Conservation (phyloP, 306 rosid genomes). For the Vicia sativa region DNA sequence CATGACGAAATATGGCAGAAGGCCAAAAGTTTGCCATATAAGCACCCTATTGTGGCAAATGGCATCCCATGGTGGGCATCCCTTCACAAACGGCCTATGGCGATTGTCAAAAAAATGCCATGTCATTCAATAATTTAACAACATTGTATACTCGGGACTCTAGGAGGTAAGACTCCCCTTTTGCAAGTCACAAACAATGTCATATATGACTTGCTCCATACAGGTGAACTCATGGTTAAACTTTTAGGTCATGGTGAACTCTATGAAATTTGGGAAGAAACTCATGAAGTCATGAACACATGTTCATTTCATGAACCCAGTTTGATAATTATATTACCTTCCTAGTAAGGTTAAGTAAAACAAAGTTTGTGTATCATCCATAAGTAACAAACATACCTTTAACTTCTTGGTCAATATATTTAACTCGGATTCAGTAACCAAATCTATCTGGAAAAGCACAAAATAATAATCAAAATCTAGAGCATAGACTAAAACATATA, state of each 20-base stretch:
- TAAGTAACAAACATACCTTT: slow-evolving; percentile 54
- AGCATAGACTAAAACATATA: background rate
- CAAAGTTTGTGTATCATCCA: slow-evolving; percentile 12
- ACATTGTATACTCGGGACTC: background rate
- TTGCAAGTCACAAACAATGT: background rate
- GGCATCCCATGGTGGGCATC: background rate
- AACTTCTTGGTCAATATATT: slow-evolving; percentile 61
- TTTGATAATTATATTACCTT: background rate
- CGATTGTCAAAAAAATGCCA: background rate
- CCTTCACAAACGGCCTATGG: background rate
- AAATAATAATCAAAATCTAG: slow-evolving; percentile 27
- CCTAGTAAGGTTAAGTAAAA: slow-evolving; percentile 16
- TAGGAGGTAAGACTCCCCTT: background rate
- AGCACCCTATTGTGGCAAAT: background rate
- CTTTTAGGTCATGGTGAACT: background rate
- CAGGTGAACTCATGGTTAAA: background rate
- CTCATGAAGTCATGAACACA: background rate
- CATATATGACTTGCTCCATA: slow-evolving; percentile 1
- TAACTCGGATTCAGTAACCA: slow-evolving; percentile 71
- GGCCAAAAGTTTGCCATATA: background rate
- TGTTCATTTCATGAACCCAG: slow-evolving; percentile 29
- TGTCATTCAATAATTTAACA: background rate
- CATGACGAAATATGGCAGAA: background rate
- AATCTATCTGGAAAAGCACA: slow-evolving; percentile 71
- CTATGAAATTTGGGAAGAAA: slow-evolving; percentile 4